Evolutionary conservation across 495 filamentous ascomycete genomes (phyloP), one percentile per base, ranked within the genome.

Genomic region (Achaetomiella virescens): DNA sequence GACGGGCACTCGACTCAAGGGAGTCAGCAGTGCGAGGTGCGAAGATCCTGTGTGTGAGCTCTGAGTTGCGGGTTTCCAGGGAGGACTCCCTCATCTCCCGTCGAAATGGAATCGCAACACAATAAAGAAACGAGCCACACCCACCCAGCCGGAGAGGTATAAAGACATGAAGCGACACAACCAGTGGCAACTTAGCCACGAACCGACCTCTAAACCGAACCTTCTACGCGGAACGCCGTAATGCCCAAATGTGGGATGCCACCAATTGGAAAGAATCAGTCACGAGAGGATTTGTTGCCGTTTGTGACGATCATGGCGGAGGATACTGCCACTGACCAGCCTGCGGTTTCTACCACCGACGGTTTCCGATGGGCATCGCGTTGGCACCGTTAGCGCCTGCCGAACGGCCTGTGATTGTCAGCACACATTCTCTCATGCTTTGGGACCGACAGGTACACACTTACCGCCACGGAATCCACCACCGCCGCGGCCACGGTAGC

Each of bases 341-440:
- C 42, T 27, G 22, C 20, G 35, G 38, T 41, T 36, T 47, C 70
- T 70, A 78, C 76, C 76, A 78, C 52, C 76, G 73, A 55, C 74
- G 70, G 54, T 74, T 75, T 60, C 69, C 70, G 11, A 78, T 61
- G 12, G 76, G 75, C 60, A 76, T 57, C 24, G 73, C 67, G 46
- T 78, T 78, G 44, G 74, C 72, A 47, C 68, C 70, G 33, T 57
- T 63, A 48, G 61, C 67, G 42, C 66, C 67, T 41, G 47, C 46
- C 21, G 62, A 65, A 51, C 66, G 65, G 38, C 55, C 18, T 60
- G 44, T 48, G 22, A 36, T 31, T 29, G 54, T 63, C 41, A 61
- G 61, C 55, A 59, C 18, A 15, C 11, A 21, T 15, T 15, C 44
- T 31, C 29, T 11, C 18, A 36, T 11, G 6, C 10, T 41, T 15